Base-by-base conservation (phyloP, 352 stramenopile species). In the Phytophthora sojae region DNA sequence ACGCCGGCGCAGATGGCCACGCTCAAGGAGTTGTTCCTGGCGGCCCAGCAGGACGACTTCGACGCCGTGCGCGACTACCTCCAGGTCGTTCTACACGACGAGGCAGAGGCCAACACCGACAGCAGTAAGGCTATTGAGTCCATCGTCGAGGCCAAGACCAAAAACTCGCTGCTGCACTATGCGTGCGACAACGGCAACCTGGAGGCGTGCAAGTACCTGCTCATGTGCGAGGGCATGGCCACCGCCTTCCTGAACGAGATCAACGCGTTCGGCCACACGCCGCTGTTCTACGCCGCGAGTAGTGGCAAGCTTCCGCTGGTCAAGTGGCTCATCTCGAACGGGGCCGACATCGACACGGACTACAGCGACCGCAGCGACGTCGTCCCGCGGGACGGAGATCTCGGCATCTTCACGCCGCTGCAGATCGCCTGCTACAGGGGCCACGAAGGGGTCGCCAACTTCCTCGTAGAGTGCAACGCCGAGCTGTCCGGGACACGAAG, bases 291-390 rank as follows among this genome's bases (percentile, higher is more conserved):
- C 58, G 88, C 86, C 1, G 78, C 86, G 6, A 93, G 86, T 47
- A 93, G 82, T 19, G 88, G 88, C 12, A 81, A 89, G 1, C 58
- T 94, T 1, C 64, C 86, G n/a, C 67, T 96, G 4, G 83, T 96
- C 59, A 96, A 96, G 58, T 94, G 88, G 88, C 70, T 96, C 50
- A 81, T 96, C 53, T 96, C 88, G 3, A 94, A 94, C 30, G 86
- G 88, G 30, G 85, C 88, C 0, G 88, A 95, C 54, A 93, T 96
- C 30, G 88, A 96, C 62, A 90, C 76, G 11, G 88, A 96, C 69
- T 94, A 93, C 63, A 94, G 83, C 50, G 81, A 90, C 55, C 81
- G 77, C 6, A 63, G 69, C 2, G 79, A 88, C 35, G 68, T 92
- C 7, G 61, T 57, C 1, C 80, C 85, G 8, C 77, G 83, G 26